Evolutionary conservation across 73 alveolate species (phyloP).

Genomic region (Diophrys appendiculata): DNA sequence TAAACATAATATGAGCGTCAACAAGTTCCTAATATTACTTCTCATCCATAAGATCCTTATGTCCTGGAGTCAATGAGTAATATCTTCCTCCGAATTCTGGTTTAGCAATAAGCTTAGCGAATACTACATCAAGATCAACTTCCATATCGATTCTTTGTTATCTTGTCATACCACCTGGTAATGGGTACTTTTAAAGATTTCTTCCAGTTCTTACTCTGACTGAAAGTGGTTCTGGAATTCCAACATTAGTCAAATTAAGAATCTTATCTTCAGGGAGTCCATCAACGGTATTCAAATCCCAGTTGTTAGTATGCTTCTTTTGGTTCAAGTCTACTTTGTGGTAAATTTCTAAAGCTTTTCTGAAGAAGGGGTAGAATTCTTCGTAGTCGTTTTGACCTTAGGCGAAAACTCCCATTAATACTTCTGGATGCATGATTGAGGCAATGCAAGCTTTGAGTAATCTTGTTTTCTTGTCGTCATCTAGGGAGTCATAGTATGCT

Average conservation of each 20-base stretch:
- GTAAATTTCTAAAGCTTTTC: constrained; percentile 25
- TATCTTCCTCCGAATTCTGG: constrained; percentile 37
- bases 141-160: constrained; percentile 37
- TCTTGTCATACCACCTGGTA: constrained; percentile 31
- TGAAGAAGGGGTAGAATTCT: constrained; percentile 38
- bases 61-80: constrained; percentile 37
- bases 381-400: constrained; percentile 47
- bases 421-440: no score
- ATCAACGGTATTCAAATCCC: no score
- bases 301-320: no score
- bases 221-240: no score
- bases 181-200: constrained; percentile 33
- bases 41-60: constrained; percentile 29
- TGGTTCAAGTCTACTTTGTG: no score
- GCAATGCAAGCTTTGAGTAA: no score
- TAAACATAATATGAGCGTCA: constrained; percentile 39
- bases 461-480: no score
- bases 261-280: no score
- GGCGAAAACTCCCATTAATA: constrained; percentile 64
- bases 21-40: constrained; percentile 22
- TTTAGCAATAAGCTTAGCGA: constrained; percentile 34
- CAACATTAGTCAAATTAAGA: no score
- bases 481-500: no score
- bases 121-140: constrained; percentile 18
- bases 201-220: constrained; percentile 50